Evolutionary conservation across 352 stramenopile species (phyloP).

Genomic region (Elongisporangium undulatum): DNA sequence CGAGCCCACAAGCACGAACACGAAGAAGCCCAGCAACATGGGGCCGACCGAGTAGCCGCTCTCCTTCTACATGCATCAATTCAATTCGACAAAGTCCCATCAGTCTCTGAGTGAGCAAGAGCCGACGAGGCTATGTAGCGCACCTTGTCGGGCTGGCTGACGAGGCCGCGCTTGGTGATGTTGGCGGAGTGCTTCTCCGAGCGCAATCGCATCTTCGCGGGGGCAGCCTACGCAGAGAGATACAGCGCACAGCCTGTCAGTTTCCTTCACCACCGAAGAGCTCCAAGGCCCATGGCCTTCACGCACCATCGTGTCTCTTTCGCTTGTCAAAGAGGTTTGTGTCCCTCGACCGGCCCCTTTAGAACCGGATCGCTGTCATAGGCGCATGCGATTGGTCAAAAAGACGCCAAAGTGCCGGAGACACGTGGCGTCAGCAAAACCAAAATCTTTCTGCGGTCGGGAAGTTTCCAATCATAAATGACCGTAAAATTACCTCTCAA

Average conservation of each 20-base stretch:
- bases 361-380: not conserved
- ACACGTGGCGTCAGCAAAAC: not conserved
- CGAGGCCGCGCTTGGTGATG: conserved; percentile 83
- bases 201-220: conserved; percentile 82
- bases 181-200: conserved; percentile 85
- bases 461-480: not conserved
- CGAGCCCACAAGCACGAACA: conserved; percentile 86
- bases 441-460: not conserved
- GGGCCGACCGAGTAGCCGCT: conserved; percentile 73
- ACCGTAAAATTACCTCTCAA: not conserved
- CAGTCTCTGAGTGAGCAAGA: not conserved
- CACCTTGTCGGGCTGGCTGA: conserved; percentile 80
- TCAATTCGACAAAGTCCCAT: not conserved
- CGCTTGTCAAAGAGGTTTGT: not conserved
- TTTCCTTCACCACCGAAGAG: not conserved
- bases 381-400: not conserved
- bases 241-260: conserved; percentile 2
- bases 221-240: conserved; percentile 32
- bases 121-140: not conserved
- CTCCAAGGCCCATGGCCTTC: not conserved
- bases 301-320: conserved; percentile 23
- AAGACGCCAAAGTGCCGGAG: not conserved
- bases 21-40: conserved; percentile 79
- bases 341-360: not conserved
- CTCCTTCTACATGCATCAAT: conserved; percentile 36